Percentiles rank a stretch among this genome's conserved stretches.
phyloP scores from a whole-genome alignment of 768 basidiomycete species.

The Paxillus rubicundulus region DNA sequence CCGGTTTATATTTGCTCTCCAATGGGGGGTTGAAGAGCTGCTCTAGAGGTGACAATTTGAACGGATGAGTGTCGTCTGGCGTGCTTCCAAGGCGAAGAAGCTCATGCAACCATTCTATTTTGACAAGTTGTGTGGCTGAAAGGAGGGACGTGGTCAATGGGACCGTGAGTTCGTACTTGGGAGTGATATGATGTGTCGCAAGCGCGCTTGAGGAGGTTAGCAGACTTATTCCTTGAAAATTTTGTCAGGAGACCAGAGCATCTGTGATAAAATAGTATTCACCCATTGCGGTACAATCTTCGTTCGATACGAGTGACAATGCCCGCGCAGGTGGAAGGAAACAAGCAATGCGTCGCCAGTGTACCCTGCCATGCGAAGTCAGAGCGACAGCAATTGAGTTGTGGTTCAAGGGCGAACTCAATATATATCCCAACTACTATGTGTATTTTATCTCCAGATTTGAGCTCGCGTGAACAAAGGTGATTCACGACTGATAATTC shows the following conservation, averaged over 20 bases:
- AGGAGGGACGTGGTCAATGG: constrained; percentile 58
- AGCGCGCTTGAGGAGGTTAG: constrained; percentile 42
- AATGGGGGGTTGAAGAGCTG: constrained; percentile 48
- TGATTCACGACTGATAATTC: constrained; percentile 35
- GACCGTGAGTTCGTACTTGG: constrained; percentile 48
- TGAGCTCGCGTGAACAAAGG: constrained; percentile 39
- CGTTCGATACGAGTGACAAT: constrained; percentile 36
- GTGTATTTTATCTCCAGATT: constrained; percentile 52
- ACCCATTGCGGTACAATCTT: constrained; percentile 56
- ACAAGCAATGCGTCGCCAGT: constrained; percentile 52
- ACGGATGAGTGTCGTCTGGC: constrained; percentile 32
- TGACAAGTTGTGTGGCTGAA: constrained; percentile 57
- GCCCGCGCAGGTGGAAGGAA: constrained; percentile 40
- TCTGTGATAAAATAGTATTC: constrained; percentile 10
- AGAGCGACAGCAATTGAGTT: background rate
- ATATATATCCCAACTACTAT: constrained; percentile 44
- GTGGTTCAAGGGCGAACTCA: constrained; percentile 38
- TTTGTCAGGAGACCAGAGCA: background rate
- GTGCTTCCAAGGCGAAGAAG: constrained; percentile 50
- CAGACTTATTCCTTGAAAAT: constrained; percentile 51
- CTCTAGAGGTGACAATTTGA: constrained; percentile 44
- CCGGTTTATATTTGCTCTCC: constrained; percentile 56
- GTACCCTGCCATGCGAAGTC: constrained; percentile 35
- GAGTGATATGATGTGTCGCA: constrained; percentile 64
- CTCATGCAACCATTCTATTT: constrained; percentile 64